Evolutionary conservation across 192 early-diverging fungal species (phyloP).

Genomic region (Umbelopsis sp.): DNA sequence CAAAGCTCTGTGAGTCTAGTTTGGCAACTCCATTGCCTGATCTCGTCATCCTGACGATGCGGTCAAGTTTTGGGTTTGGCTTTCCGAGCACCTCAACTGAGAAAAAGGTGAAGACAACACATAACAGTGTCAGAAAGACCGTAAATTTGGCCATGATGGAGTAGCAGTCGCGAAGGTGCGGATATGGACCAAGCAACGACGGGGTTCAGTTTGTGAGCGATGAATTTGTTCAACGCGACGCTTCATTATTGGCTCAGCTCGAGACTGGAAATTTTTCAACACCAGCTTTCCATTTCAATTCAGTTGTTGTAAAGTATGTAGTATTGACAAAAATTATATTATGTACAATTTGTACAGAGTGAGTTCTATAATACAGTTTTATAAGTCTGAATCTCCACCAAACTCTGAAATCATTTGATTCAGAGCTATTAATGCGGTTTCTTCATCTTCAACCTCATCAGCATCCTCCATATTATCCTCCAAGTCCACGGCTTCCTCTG

Average conservation of each 20-base stretch:
- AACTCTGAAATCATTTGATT: slow-evolving; percentile 10
- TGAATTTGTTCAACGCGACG: not conserved
- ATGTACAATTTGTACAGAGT: not conserved
- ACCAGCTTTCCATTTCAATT: not conserved
- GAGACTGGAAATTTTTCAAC: not conserved
- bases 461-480: not conserved
- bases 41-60: slow-evolving; percentile 21
- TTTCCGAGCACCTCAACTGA: slow-evolving; percentile 6
- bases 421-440: not conserved
- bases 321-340: too few relatives aligned
- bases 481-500: not conserved
- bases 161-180: slow-evolving; percentile 1
- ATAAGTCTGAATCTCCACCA: not conserved
- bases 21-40: slow-evolving; percentile 46
- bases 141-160: slow-evolving; percentile 10
- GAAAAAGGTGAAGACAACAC: not conserved
- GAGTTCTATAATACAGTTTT: not conserved
- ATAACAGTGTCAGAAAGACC: slow-evolving; percentile 3
- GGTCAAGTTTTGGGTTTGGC: slow-evolving; percentile 24
- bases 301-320: too few relatives aligned
- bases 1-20: slow-evolving; percentile 59
- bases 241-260: not conserved
- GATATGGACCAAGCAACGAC: slow-evolving; percentile 12
- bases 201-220: not conserved
- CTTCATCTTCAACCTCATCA: slow-evolving; percentile 3